Evolutionary conservation across 2,329 filamentous ascomycete genomes (phyloP), one percentile per base, ranked within the genome.

Genomic region (Colletotrichum falcatum): DNA sequence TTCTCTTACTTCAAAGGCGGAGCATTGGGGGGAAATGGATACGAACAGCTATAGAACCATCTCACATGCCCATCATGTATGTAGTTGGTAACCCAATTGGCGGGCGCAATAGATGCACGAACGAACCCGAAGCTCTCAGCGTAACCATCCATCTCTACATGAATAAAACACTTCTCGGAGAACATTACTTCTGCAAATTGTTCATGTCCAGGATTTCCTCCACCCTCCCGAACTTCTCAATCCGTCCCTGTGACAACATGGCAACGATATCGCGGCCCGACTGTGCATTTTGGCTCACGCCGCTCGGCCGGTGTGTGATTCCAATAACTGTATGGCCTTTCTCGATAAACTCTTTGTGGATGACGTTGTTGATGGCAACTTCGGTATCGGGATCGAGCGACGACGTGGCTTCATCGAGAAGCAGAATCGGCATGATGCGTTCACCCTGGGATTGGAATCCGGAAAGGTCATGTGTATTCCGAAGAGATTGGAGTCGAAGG

Each of bases 391-490:
- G 88, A 76, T 91, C 89, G 1, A 91, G 81, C 1, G 88, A 84
- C 1, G 88, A 84, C 1, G 89, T 91, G 3, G 89, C 88, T 74
- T 91, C 89, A 51, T 91, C 89, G 1, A 91, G 79, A 18, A 91
- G 81, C 3, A 91, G 79, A 14, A 91, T 85, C 1, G 59, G 59
- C 59, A 61, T 61, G 5, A 28, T 20, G 1, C n/a, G 16, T 37
- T 6, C 14, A 5, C 9, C 11, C 8, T 23, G 33, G 6, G 33
- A 35, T 11, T 35, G 33, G 33, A 9, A 11, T 9, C 33, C 59
- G 12, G 30, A 1, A 7, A 23, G 2, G 14, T n/a, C 16, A 16
- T 2, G 12, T 2, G 39, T 4, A 5, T 16, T n/a, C 33, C 33
- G 18, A 16, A 66, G 49, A 30, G 16, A 35, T 5, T 37, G 11